phyloP scores from a whole-genome alignment of 345 rosid species.

The Erysimum cheiranthoides region DNA sequence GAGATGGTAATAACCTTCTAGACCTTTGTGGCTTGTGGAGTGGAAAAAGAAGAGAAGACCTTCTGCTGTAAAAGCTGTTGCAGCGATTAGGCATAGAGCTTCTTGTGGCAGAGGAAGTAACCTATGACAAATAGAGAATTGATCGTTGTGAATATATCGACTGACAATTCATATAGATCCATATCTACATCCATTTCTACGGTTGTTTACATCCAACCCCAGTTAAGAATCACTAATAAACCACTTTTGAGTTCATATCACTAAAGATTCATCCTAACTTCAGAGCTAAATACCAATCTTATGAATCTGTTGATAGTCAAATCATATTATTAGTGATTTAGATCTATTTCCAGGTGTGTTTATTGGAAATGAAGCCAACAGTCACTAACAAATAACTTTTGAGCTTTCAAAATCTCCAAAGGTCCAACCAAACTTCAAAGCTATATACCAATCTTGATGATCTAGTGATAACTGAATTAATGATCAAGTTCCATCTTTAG shows the following conservation, averaged over 20 bases:
- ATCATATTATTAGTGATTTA: not conserved
- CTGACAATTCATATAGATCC: not conserved
- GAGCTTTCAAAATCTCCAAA: not conserved
- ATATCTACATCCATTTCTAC: not conserved
- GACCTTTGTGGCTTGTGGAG: conserved; percentile 95
- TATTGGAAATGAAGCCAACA: not conserved
- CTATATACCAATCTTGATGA: conserved; percentile 6
- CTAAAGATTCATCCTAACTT: not conserved
- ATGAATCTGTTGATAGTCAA: not conserved
- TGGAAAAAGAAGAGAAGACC: conserved; percentile 86
- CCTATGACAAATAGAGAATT: conserved; percentile 45
- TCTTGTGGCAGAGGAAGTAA: conserved; percentile 75
- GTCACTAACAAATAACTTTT: conserved; percentile 11
- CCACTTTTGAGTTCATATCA: conserved; percentile 6
- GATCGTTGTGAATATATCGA: not conserved
- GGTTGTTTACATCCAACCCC: not conserved
- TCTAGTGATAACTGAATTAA: not conserved
- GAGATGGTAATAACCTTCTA: conserved; percentile 95
- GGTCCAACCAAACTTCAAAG: not conserved
- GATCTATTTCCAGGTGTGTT: not conserved
- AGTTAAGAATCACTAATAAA: conserved; percentile 2
- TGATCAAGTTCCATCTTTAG: not conserved
- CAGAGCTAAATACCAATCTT: conserved; percentile 21
- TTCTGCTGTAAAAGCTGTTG: conserved; percentile 85
- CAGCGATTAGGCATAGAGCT: conserved; percentile 75